These are phyloP conservation scores for Omphalea diandra DNA, from an alignment of 441 rosid species.

Conservation along the genomic window DNA sequence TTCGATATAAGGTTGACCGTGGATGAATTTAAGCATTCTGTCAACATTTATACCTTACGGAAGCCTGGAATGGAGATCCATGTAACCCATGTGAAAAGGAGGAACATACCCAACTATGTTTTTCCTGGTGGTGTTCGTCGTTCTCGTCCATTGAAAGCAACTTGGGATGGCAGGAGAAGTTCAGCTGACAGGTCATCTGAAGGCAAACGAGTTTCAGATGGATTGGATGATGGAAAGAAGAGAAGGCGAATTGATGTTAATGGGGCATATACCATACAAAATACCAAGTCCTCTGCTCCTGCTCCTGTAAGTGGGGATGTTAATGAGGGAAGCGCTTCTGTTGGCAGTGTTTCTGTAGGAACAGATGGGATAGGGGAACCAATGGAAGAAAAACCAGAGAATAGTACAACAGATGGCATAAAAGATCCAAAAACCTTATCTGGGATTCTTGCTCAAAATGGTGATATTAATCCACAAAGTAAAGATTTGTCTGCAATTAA, in stretches of 20 bases:
- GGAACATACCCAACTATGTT: slow-evolving; percentile 71
- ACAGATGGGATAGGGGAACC: slow-evolving; percentile 25
- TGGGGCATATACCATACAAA: slow-evolving; percentile 33
- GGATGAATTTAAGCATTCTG: slow-evolving; percentile 75
- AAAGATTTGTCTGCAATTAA: slow-evolving; percentile 29
- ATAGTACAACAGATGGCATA: slow-evolving; percentile 21
- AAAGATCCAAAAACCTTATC: slow-evolving; percentile 17
- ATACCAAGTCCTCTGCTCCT: slow-evolving; percentile 31
- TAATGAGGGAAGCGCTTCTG: slow-evolving; percentile 45
- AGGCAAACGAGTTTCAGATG: slow-evolving; percentile 54
- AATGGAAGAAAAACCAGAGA: slow-evolving; percentile 35
- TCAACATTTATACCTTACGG: slow-evolving; percentile 55
- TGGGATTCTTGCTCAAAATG: slow-evolving; percentile 28
- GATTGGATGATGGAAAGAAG: slow-evolving; percentile 55
- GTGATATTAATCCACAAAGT: slow-evolving; percentile 24
- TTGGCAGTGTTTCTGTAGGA: slow-evolving; percentile 38
- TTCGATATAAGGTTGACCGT: slow-evolving; percentile 92
- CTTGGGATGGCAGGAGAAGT: slow-evolving; percentile 67
- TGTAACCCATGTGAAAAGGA: slow-evolving; percentile 71
- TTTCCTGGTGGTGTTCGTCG: slow-evolving; percentile 87
- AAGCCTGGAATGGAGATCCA: slow-evolving; percentile 83
- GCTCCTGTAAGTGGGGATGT: slow-evolving; percentile 38
- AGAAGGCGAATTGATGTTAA: slow-evolving; percentile 58
- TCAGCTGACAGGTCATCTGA: slow-evolving; percentile 38
- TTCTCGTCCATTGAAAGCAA: slow-evolving; percentile 57